Evolutionary conservation across 2,329 filamentous ascomycete genomes (phyloP).

Genomic region (Madurella fahalii): DNA sequence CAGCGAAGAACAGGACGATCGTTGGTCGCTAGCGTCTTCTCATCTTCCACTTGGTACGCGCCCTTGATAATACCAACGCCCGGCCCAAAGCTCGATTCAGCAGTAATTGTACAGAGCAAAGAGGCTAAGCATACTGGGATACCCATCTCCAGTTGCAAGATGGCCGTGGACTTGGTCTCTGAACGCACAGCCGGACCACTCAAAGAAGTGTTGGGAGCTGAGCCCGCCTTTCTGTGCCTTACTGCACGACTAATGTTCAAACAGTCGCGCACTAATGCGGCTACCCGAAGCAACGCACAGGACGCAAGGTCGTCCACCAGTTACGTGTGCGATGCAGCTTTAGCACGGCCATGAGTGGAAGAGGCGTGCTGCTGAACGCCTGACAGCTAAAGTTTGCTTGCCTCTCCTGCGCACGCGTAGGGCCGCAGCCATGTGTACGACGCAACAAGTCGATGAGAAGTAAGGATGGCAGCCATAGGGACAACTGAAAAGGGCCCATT

Average conservation of each 20-base stretch:
- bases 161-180: neutral
- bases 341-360: neutral
- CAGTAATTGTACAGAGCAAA: neutral
- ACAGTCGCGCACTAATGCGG: constrained; percentile 29
- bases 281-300: constrained; percentile 17
- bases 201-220: neutral
- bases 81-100: too few species aligned
- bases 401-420: neutral
- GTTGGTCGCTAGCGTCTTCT: too few species aligned
- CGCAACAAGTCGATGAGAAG: neutral
- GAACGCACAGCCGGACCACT: neutral
- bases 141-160: neutral
- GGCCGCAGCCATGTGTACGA: constrained; percentile 9
- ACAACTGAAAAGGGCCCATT: constrained; percentile 2
- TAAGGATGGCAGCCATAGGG: neutral
- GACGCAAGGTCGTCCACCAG: constrained; percentile 17
- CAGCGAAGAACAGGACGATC: too few species aligned
- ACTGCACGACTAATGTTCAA: constrained; percentile 28
- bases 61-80: too few species aligned
- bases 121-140: neutral
- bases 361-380: neutral
- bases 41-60: too few species aligned
- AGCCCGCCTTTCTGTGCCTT: constrained; percentile 18
- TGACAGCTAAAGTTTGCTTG: constrained; percentile 3
- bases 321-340: constrained; percentile 11